Percentiles rank a stretch among this genome's conserved stretches.
Evolutionary conservation across 768 basidiomycete species (phyloP).

Genomic region (Pleurotus ostreatus): DNA sequence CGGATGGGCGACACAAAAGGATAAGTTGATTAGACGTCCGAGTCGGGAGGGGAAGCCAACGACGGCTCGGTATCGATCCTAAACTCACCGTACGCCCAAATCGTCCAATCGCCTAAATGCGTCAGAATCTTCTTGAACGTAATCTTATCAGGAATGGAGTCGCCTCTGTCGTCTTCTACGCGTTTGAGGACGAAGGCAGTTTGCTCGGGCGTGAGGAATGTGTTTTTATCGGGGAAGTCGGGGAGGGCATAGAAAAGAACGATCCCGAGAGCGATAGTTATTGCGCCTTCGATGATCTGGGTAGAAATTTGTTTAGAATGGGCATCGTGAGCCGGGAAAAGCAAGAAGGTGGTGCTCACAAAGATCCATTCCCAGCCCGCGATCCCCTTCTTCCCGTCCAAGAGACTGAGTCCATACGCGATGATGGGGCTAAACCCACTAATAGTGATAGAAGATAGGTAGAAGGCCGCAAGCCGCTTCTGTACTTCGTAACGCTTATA

Average conservation of each 20-base stretch:
- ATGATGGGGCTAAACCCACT: constrained; percentile 40
- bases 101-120: constrained; percentile 41
- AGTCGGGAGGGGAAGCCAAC: too few species aligned
- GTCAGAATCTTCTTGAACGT: constrained; percentile 30
- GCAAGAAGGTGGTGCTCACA: constrained; percentile 20
- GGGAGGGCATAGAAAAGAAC: constrained; percentile 39
- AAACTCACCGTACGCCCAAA: constrained; percentile 41
- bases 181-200: constrained; percentile 40
- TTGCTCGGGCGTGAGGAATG: constrained; percentile 38
- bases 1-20: neutral
- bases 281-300: constrained; percentile 42
- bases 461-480: constrained; percentile 21
- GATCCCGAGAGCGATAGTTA: constrained; percentile 36
- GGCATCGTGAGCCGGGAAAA: neutral
- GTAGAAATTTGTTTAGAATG: too few species aligned
- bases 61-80: neutral
- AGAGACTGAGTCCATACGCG: constrained; percentile 36
- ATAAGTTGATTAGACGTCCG: neutral
- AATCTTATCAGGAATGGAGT: constrained; percentile 40
- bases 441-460: constrained; percentile 34
- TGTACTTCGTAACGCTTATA: constrained; percentile 28
- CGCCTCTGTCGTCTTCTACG: constrained; percentile 47
- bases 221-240: constrained; percentile 45
- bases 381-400: constrained; percentile 35
- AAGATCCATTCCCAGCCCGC: constrained; percentile 51